phyloP scores from a whole-genome alignment of 2,329 filamentous ascomycete genomes.

The Fusarium veterinarium region DNA sequence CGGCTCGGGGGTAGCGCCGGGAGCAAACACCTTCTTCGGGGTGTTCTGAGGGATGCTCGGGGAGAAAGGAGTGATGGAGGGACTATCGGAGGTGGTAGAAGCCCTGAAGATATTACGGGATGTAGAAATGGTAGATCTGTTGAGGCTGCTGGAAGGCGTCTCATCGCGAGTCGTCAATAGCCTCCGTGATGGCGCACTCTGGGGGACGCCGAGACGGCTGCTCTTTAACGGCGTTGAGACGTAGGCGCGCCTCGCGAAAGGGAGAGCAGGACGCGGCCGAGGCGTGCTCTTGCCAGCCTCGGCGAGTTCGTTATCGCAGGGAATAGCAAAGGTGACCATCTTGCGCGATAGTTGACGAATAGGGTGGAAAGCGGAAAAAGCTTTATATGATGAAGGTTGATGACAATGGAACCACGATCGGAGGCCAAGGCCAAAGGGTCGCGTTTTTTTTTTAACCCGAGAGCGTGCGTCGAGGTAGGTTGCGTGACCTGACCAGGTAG shows the following conservation, averaged over 20 bases:
- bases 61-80: conserved; percentile 54
- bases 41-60: conserved; percentile 59
- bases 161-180: conserved; percentile 52
- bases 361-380: conserved; percentile 4
- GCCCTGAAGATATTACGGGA: conserved; percentile 57
- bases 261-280: conserved; percentile 54
- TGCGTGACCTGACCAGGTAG: conserved; percentile 14
- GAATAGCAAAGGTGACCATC: conserved; percentile 56
- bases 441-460: conserved; percentile 27
- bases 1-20: conserved; percentile 57
- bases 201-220: conserved; percentile 54
- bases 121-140: conserved; percentile 50
- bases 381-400: conserved; percentile 18
- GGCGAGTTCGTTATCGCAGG: conserved; percentile 50
- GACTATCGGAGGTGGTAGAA: conserved; percentile 51
- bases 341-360: conserved; percentile 15
- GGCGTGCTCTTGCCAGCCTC: conserved; percentile 51
- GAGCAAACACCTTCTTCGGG: conserved; percentile 61
- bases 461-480: conserved; percentile 3
- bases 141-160: conserved; percentile 50
- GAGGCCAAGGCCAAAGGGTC: conserved; percentile 22
- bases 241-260: conserved; percentile 58
- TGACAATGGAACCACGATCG: conserved; percentile 24
- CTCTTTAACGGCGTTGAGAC: conserved; percentile 52
- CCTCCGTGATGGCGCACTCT: conserved; percentile 52